Base-by-base conservation (phyloP, 2,329 filamentous ascomycete species). In the Metarhizium album region DNA sequence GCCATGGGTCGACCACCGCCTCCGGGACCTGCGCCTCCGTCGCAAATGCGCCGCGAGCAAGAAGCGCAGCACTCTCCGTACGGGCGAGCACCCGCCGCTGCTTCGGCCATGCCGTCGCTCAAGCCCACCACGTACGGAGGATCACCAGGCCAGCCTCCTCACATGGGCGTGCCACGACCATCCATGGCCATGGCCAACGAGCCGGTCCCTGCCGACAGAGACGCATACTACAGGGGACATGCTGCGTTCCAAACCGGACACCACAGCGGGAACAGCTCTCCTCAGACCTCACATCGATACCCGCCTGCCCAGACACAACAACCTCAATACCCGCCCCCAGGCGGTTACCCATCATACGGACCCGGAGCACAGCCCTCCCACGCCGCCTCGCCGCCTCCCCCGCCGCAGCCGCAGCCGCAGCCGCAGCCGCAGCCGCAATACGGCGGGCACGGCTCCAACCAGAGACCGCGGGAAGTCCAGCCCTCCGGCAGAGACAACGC, bases 381-480 rank as follows among this genome's bases (percentile, higher is more conserved):
- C 56, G 67, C 69, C 22, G 70, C 71, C n/a, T 75, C 76, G 6
- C 73, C 77, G n/a, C 70, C 74, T n/a, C 71, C 74, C 20, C 78
- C 80, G n/a, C n/a, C n/a, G n/a, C n/a, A n/a, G n/a, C n/a, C n/a
- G n/a, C n/a, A n/a, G n/a, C n/a, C n/a, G n/a, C n/a, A n/a, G n/a
- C n/a, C n/a, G n/a, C n/a, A n/a, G n/a, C n/a, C n/a, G n/a, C n/a
- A n/a, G n/a, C n/a, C n/a, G 7, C 27, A 29, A 55, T 82, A 81
- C 51, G 67, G 71, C 1, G 62, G 69, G 9, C 76, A 80, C 58
- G 67, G 69, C n/a, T 58, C 70, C 22, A 61, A 67, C 14, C 60
- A 72, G 13, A 68, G 72, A 27, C 64, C 68, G 11, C 70, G 74
- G 20, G 75, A 79, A 45, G 55, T 63, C 16, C 59, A 71, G 0